Evolutionary conservation across 192 early-diverging fungal species (phyloP).

Genomic region (Coemansia sp.): DNA sequence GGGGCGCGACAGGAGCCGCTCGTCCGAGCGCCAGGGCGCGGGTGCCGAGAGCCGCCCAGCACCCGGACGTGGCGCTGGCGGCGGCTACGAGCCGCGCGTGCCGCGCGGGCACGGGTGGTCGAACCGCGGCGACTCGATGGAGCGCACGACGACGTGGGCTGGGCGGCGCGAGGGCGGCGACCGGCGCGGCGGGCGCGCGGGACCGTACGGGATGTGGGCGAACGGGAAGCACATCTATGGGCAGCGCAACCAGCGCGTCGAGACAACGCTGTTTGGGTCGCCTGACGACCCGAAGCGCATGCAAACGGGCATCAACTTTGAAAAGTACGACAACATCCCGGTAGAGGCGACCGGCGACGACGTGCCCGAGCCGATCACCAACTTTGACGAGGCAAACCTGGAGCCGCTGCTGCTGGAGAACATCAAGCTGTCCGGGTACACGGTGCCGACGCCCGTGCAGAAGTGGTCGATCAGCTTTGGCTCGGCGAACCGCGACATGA

Average conservation of each 20-base stretch:
- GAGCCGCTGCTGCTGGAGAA: constrained; percentile 84
- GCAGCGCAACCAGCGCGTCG: constrained; percentile 69
- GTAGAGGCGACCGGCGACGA: constrained; percentile 79
- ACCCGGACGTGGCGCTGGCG: constrained; percentile 35
- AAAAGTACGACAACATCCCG: constrained; percentile 98
- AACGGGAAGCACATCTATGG: constrained; percentile 78
- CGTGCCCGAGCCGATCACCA: constrained; percentile 58
- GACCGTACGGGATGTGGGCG: constrained; percentile 59
- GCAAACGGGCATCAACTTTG: constrained; percentile 96
- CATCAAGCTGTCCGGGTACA: constrained; percentile 83
- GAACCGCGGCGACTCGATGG: constrained; percentile 29
- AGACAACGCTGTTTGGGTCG: constrained; percentile 70
- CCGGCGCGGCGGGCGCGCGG: constrained; percentile 26
- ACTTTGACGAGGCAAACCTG: constrained; percentile 65
- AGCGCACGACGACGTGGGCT: constrained; percentile 50
- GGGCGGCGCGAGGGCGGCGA: constrained; percentile 40
- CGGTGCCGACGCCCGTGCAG: constrained; percentile 91
- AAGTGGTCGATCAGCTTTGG: constrained; percentile 87
- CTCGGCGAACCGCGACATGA: constrained; percentile 79
- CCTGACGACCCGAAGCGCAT: constrained; percentile 70
- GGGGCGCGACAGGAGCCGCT: constrained; percentile 43
- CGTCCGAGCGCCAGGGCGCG: constrained; percentile 16
- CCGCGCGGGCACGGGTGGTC: constrained; percentile 37
- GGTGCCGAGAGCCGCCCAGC: constrained; percentile 11
- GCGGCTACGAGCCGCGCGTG: constrained; percentile 35